Evolutionary conservation across 805 yeast genomes (phyloP).

Genomic region (Yarrowia hollandica): DNA sequence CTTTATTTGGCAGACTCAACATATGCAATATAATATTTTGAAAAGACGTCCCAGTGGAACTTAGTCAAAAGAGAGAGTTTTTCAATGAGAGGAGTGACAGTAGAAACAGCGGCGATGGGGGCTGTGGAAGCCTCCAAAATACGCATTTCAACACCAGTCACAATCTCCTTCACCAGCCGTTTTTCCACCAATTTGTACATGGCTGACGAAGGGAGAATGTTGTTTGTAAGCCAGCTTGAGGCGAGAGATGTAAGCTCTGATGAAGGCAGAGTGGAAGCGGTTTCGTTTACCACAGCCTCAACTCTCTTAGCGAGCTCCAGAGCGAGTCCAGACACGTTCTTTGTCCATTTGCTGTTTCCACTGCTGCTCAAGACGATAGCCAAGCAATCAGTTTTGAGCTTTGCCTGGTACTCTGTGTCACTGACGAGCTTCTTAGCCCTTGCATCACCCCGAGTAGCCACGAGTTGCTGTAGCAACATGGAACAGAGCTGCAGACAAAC

Average conservation of each 20-base stretch:
- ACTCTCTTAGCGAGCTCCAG: conserved; percentile 57
- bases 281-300: conserved; percentile 31
- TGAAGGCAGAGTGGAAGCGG: conserved; percentile 36
- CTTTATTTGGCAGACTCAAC: conserved; percentile 23
- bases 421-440: conserved; percentile 42
- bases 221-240: conserved; percentile 77
- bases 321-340: conserved; percentile 70
- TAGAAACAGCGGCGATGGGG: conserved; percentile 29
- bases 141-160: conserved; percentile 15
- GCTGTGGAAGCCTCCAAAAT: conserved; percentile 19
- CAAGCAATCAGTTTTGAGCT: conserved; percentile 66
- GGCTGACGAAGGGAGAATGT: conserved; percentile 78
- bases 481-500: conserved; percentile 76
- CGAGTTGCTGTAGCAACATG: conserved; percentile 69
- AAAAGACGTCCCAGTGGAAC: conserved; percentile 84
- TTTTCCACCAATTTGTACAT: conserved; percentile 76
- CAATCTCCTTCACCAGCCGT: conserved; percentile 40
- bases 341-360: conserved; percentile 89
- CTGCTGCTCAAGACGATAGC: conserved; percentile 81
- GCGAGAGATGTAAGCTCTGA: conserved; percentile 58
- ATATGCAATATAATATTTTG: conserved; percentile 55
- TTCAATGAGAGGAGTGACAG: conserved; percentile 34
- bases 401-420: conserved; percentile 42
- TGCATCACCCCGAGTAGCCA: conserved; percentile 41
- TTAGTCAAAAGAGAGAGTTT: conserved; percentile 60